A percentile compares a stretch with the other conserved stretches of the same genome.
Evolutionary conservation across 1,139 yeast species (phyloP).

Genomic region (Maudiozyma humilis): DNA sequence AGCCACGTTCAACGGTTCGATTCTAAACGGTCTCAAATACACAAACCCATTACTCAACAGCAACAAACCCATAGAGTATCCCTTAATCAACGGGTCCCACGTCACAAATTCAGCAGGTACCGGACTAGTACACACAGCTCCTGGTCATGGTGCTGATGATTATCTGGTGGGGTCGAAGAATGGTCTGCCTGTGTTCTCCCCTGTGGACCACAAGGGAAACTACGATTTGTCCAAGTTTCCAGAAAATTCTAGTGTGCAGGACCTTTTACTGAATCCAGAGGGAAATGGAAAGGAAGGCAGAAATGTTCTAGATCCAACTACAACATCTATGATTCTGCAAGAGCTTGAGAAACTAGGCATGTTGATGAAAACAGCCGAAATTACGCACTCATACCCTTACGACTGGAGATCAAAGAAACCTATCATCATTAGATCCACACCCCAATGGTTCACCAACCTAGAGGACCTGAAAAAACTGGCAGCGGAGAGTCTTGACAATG

Average conservation of each 20-base stretch:
- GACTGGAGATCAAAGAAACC: conserved; percentile 97
- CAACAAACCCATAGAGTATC: conserved; percentile 33
- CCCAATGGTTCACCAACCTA: conserved; percentile 94
- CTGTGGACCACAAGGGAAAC: conserved; percentile 69
- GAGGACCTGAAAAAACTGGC: conserved; percentile 63
- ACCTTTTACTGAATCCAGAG: conserved; percentile 34
- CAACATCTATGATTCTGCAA: conserved; percentile 43
- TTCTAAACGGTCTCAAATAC: conserved; percentile 43
- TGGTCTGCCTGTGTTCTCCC: conserved; percentile 55
- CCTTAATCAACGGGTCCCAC: conserved; percentile 71
- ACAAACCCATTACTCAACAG: conserved; percentile 47
- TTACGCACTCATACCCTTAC: conserved; percentile 82
- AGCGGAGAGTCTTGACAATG: conserved; percentile 48
- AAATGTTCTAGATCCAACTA: conserved; percentile 51
- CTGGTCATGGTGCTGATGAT: conserved; percentile 97
- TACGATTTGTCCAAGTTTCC: conserved; percentile 34
- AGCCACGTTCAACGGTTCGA: conserved; percentile 37
- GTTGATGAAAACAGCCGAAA: conserved; percentile 43
- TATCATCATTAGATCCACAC: conserved; percentile 88
- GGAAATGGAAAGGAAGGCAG: conserved; percentile 41
- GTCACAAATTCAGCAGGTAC: conserved; percentile 82
- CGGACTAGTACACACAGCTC: conserved; percentile 93
- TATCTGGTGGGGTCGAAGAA: conserved; percentile 59
- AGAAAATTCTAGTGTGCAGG: conserved; percentile 7
- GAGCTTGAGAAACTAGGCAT: conserved; percentile 39